phyloP scores from a whole-genome alignment of 371 early-diverging fungal species.

The Coemansia sp. region DNA sequence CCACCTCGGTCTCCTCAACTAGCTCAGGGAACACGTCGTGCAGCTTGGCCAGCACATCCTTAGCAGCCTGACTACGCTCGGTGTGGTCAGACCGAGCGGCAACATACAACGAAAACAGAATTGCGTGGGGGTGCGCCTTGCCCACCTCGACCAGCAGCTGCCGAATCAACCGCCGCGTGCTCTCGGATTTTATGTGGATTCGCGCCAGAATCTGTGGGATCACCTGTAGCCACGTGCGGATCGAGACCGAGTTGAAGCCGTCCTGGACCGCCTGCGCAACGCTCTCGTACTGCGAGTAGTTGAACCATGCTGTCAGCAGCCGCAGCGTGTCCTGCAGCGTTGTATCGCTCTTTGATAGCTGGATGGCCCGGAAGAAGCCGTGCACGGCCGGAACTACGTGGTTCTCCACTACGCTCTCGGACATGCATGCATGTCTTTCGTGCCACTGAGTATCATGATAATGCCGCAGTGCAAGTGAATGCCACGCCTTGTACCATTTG shows the following conservation, averaged over 20 bases:
- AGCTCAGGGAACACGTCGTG: conserved; percentile 75
- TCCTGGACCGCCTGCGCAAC: conserved; percentile 85
- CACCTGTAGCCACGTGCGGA: conserved; percentile 97
- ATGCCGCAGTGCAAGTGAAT: conserved; percentile 95
- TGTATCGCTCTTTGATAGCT: conserved; percentile 79
- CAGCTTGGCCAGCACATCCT: conserved; percentile 92
- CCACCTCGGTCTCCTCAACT: conserved; percentile 92
- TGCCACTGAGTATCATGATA: conserved; percentile 83
- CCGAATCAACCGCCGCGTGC: conserved; percentile 85
- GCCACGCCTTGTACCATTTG: conserved; percentile 98
- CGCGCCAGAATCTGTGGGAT: conserved; percentile 98
- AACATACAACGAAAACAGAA: conserved; percentile 94
- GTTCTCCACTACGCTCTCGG: conserved; percentile 39
- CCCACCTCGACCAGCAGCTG: conserved; percentile 91
- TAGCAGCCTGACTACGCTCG: conserved; percentile 78
- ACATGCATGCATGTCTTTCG: conserved; percentile 58
- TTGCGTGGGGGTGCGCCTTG: conserved; percentile 94
- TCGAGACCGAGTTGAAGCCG: conserved; percentile 86
- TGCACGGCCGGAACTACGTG: conserved; percentile 59
- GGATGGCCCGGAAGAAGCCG: conserved; percentile 94
- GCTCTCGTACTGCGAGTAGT: conserved; percentile 86
- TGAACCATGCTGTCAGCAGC: conserved; percentile 94
- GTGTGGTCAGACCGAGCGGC: conserved; percentile 90
- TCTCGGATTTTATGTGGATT: conserved; percentile 81
- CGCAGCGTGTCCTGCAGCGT: conserved; percentile 96